Evolutionary conservation across 2,329 filamentous ascomycete genomes (phyloP).

Genomic region (Capronia coronata): DNA sequence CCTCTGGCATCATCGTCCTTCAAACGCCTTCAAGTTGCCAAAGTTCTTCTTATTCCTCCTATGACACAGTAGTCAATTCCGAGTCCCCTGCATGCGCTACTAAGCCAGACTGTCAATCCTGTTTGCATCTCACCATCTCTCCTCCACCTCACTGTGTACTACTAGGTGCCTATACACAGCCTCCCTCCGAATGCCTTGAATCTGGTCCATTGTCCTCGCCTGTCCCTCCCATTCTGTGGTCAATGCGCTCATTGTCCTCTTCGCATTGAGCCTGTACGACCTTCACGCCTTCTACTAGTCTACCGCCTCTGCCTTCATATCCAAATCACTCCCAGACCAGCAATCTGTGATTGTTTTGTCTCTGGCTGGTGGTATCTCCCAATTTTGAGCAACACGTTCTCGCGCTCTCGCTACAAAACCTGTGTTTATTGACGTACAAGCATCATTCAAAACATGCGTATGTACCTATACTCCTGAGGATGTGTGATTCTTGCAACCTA

Average conservation of each 20-base stretch:
- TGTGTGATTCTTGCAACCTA: neutral
- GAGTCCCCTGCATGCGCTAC: neutral
- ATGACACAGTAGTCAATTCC: no score
- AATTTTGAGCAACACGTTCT: no score
- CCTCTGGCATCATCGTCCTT: neutral
- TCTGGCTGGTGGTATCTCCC: no score
- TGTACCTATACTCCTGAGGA: conserved; percentile 3
- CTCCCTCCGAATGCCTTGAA: neutral
- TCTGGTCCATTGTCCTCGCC: neutral
- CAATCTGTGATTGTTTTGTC: no score
- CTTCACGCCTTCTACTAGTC: neutral
- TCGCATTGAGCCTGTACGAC: neutral
- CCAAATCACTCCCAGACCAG: neutral
- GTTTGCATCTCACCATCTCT: neutral
- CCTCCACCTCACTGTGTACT: neutral
- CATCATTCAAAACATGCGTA: conserved; percentile 18
- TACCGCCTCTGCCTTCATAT: neutral
- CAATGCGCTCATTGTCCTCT: neutral
- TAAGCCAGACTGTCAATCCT: neutral
- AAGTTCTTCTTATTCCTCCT: no score
- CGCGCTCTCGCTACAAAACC: no score
- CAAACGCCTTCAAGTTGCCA: neutral
- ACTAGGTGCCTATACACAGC: neutral
- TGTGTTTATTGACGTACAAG: no score
- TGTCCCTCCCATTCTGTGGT: neutral